These are phyloP conservation scores for Penicillium italicum DNA, from an alignment of 2,329 filamentous ascomycete genomes.

Conservation along the genomic window DNA sequence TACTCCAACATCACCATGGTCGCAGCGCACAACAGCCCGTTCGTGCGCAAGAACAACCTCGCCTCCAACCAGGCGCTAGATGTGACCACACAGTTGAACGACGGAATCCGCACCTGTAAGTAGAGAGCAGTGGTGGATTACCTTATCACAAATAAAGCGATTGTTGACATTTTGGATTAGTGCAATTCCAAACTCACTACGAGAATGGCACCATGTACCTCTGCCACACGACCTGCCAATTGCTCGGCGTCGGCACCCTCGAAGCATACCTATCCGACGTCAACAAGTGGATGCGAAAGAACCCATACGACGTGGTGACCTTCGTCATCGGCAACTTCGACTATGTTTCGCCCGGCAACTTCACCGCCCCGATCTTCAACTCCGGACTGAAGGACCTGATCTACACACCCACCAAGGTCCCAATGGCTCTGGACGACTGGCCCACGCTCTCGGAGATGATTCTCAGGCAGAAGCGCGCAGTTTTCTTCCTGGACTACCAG, in stretches of 20 bases:
- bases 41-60: slow-evolving; percentile 65
- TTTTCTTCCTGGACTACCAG: slow-evolving; percentile 81
- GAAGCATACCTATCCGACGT: slow-evolving; percentile 68
- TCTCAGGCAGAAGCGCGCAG: slow-evolving; percentile 63
- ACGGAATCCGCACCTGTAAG: slow-evolving; percentile 60
- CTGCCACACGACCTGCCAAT: slow-evolving; percentile 79
- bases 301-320: slow-evolving; percentile 85
- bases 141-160: not conserved
- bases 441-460: slow-evolving; percentile 78
- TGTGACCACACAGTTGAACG: slow-evolving; percentile 70
- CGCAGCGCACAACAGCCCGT: slow-evolving; percentile 77
- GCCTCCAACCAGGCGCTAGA: slow-evolving; percentile 70
- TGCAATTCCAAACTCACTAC: slow-evolving; percentile 59
- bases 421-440: slow-evolving; percentile 73
- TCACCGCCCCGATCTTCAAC: slow-evolving; percentile 64
- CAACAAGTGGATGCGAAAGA: slow-evolving; percentile 64
- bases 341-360: slow-evolving; percentile 63
- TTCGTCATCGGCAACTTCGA: slow-evolving; percentile 82
- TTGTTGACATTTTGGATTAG: slow-evolving; percentile 30
- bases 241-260: slow-evolving; percentile 77
- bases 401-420: slow-evolving; percentile 68
- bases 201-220: slow-evolving; percentile 63
- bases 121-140: slow-evolving; percentile 1
- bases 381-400: slow-evolving; percentile 70
- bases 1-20: slow-evolving; percentile 81